These are phyloP conservation scores for Quercus agrifolia DNA, from an alignment of 306 rosid genomes.

Conservation along the genomic window DNA sequence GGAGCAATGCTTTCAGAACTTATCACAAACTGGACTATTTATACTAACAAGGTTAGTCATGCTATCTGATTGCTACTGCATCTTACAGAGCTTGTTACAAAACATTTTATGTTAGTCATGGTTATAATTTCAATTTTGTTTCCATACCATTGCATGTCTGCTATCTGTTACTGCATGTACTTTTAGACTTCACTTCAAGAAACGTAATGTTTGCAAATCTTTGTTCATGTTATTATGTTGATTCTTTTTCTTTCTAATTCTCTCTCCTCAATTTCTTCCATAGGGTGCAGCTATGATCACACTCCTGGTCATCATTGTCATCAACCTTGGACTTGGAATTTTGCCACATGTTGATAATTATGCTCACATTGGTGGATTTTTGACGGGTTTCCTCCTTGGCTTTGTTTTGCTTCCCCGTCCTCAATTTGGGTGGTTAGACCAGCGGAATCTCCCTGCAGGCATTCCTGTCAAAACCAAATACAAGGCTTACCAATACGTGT, in stretches of 20 bases:
- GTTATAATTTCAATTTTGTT: not conserved
- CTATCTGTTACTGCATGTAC: not conserved
- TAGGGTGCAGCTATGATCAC: conserved; percentile 73
- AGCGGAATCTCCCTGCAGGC: conserved; percentile 36
- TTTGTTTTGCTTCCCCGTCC: conserved; percentile 78
- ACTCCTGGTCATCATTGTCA: conserved; percentile 52
- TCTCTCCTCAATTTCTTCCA: conserved; percentile 15
- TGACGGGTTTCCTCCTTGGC: conserved; percentile 72
- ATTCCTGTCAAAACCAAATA: conserved; percentile 55
- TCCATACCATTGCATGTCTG: not conserved
- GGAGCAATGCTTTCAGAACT: conserved; percentile 98
- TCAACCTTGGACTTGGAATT: conserved; percentile 84
- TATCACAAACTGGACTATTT: conserved; percentile 83
- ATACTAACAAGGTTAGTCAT: conserved; percentile 63
- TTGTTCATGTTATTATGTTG: not conserved
- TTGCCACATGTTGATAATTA: conserved; percentile 77
- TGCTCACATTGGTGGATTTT: conserved; percentile 87
- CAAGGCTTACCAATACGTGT: conserved; percentile 67
- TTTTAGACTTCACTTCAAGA: not conserved
- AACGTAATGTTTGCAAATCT: not conserved
- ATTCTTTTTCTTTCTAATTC: conserved; percentile 5
- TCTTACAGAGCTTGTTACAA: not conserved
- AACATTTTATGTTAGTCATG: not conserved
- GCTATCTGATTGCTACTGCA: not conserved
- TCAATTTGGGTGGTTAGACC: conserved; percentile 63